These are phyloP conservation scores for Colletotrichum gloeosporioides DNA, from an alignment of 2,329 filamentous ascomycete genomes.

Conservation along the genomic window DNA sequence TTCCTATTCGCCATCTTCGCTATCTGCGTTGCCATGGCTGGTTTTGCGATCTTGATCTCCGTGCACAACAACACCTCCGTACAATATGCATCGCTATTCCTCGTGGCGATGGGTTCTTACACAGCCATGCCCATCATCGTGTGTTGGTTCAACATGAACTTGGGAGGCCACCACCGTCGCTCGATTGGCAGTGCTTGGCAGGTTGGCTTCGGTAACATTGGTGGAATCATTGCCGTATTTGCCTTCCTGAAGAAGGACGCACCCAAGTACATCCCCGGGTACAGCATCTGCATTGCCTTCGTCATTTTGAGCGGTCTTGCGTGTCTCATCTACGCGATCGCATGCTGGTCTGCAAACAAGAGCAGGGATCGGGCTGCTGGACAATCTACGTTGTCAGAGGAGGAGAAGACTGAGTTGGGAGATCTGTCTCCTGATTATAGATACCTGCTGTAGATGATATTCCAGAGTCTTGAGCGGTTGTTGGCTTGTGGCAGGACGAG, in stretches of 20 bases:
- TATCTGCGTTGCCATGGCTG: slow-evolving; percentile 72
- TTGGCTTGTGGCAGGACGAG: background rate
- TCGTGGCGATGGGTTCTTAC: slow-evolving; percentile 81
- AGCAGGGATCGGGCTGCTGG: slow-evolving; percentile 57
- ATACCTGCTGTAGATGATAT: slow-evolving; percentile 52
- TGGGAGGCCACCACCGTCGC: slow-evolving; percentile 74
- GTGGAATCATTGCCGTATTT: slow-evolving; percentile 79
- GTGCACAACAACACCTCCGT: slow-evolving; percentile 71
- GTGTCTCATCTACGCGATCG: slow-evolving; percentile 64
- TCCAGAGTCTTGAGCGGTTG: background rate
- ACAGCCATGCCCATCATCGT: slow-evolving; percentile 88
- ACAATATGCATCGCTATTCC: slow-evolving; percentile 82
- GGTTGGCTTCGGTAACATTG: slow-evolving; percentile 79
- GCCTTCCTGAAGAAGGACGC: slow-evolving; percentile 70
- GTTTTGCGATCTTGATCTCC: slow-evolving; percentile 76
- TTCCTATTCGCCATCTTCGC: slow-evolving; percentile 75
- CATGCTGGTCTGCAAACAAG: slow-evolving; percentile 66
- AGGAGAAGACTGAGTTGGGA: slow-evolving; percentile 66
- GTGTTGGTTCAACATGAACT: slow-evolving; percentile 84
- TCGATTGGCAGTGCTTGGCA: slow-evolving; percentile 78
- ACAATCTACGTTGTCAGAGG: slow-evolving; percentile 54
- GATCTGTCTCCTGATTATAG: slow-evolving; percentile 66
- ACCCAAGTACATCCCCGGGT: slow-evolving; percentile 74
- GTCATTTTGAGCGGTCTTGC: slow-evolving; percentile 69
- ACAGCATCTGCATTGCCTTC: slow-evolving; percentile 79